These are phyloP conservation scores for Emericellopsis atlantica DNA, from an alignment of 2,329 filamentous ascomycete species.

Conservation along the genomic window DNA sequence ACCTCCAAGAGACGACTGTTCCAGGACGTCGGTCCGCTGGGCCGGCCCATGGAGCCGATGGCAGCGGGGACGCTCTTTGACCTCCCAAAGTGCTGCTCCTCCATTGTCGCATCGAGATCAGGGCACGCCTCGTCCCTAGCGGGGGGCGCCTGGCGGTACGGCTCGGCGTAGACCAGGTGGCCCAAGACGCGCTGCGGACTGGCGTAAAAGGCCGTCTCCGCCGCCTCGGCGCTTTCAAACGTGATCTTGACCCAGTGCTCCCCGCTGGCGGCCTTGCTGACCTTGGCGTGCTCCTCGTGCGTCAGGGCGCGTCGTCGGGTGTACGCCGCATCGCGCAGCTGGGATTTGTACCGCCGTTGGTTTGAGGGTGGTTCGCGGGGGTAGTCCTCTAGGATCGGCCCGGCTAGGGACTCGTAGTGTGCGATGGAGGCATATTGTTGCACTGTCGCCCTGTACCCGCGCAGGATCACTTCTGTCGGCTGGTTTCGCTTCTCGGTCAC, in stretches of 20 bases:
- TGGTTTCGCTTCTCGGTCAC: constrained; percentile 1
- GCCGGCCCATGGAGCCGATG: constrained; percentile 11
- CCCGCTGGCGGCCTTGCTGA: constrained; percentile 71
- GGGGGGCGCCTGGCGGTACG: constrained; percentile 53
- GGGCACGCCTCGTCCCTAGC: constrained; percentile 50
- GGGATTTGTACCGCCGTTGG: constrained; percentile 57
- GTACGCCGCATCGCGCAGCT: constrained; percentile 60
- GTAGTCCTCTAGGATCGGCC: constrained; percentile 86
- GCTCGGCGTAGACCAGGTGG: constrained; percentile 57
- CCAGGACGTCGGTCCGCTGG: constrained; percentile 20
- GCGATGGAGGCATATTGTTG: constrained; percentile 78
- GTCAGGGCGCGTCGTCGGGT: constrained; percentile 54
- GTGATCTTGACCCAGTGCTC: constrained; percentile 88
- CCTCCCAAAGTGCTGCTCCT: constrained; percentile 13
- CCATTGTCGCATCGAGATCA: constrained; percentile 29
- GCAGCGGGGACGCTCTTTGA: constrained; percentile 1
- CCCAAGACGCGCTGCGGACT: constrained; percentile 63
- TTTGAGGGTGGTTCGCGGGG: constrained; percentile 67
- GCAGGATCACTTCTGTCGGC: constrained; percentile 67
- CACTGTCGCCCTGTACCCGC: constrained; percentile 57
- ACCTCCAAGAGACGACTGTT: constrained; percentile 23
- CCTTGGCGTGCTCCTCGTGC: constrained; percentile 61
- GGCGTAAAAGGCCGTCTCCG: constrained; percentile 54
- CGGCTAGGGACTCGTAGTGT: constrained; percentile 78
- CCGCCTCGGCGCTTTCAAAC: constrained; percentile 62